These are phyloP conservation scores for Cytospora paraplurivora DNA, from an alignment of 2,329 filamentous ascomycete genomes.

Conservation along the genomic window DNA sequence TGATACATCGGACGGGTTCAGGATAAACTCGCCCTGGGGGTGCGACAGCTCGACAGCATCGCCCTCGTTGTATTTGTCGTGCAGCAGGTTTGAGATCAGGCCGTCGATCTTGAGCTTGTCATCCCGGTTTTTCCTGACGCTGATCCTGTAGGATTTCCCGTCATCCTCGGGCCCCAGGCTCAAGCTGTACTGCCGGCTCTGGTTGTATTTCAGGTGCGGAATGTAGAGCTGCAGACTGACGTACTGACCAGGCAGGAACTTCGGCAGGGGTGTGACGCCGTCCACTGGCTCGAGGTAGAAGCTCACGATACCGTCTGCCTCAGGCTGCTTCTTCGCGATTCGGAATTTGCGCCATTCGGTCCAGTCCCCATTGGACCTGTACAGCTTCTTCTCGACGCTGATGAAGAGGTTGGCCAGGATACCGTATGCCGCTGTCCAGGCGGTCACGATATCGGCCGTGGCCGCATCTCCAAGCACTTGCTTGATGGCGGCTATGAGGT, in stretches of 20 bases:
- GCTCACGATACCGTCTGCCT: slow-evolving; percentile 61
- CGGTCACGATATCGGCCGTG: slow-evolving; percentile 66
- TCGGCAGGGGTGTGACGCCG: slow-evolving; percentile 52
- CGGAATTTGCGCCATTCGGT: slow-evolving; percentile 53
- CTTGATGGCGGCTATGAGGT: slow-evolving; percentile 68
- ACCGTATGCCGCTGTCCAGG: slow-evolving; percentile 73
- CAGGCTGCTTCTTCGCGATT: slow-evolving; percentile 60
- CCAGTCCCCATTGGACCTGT: slow-evolving; percentile 51
- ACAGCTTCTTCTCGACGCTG: slow-evolving; percentile 61
- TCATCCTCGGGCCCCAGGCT: slow-evolving; percentile 57
- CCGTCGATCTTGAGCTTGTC: slow-evolving; percentile 44
- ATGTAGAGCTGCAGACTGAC: slow-evolving; percentile 66
- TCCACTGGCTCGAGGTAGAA: slow-evolving; percentile 72
- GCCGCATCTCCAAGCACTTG: slow-evolving; percentile 67
- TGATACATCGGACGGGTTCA: slow-evolving; percentile 48
- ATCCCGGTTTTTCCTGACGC: slow-evolving; percentile 66
- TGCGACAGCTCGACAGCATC: slow-evolving; percentile 58
- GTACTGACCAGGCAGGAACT: slow-evolving; percentile 72
- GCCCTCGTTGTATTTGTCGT: slow-evolving; percentile 50
- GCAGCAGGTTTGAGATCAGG: slow-evolving; percentile 56
- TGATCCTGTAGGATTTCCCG: slow-evolving; percentile 68
- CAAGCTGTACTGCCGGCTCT: slow-evolving; percentile 76
- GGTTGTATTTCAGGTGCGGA: slow-evolving; percentile 62
- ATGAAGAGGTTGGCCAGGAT: slow-evolving; percentile 74
- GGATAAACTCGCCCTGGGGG: slow-evolving; percentile 63